Conservation (phyloP, 1,284 basidiomycete species). For the Cutaneotrichosporon dermatis region DNA sequence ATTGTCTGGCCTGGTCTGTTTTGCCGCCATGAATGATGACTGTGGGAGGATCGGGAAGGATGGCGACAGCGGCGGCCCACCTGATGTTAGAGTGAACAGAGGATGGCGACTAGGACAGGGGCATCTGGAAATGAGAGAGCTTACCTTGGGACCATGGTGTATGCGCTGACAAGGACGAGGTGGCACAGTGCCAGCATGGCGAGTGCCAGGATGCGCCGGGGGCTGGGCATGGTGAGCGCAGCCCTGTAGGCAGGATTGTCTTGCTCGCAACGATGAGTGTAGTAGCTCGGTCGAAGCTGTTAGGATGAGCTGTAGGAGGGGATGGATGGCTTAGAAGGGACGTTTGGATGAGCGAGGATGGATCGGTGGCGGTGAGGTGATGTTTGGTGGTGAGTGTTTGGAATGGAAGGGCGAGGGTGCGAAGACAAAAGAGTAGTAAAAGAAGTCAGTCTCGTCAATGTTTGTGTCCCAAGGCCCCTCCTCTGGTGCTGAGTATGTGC, state of each 20-base stretch:
- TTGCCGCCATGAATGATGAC: conserved; percentile 74
- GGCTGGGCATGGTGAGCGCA: not conserved
- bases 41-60: conserved; percentile 55
- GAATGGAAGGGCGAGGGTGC: too few species aligned
- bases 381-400: not conserved
- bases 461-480: not conserved
- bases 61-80: conserved; percentile 71
- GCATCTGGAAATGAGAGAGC: not conserved
- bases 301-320: not conserved
- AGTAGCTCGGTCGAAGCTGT: not conserved
- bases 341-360: not conserved
- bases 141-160: conserved; percentile 1
- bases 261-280: not conserved
- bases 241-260: not conserved
- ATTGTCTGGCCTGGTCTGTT: conserved; percentile 62
- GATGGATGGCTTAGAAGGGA: not conserved
- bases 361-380: not conserved
- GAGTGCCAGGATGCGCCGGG: not conserved
- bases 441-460: conserved; percentile 7
- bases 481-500: too few species aligned
- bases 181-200: not conserved
- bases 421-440: not conserved
- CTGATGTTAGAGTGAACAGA: conserved; percentile 48
- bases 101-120: too few species aligned
- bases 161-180: not conserved